A percentile compares a stretch with the other conserved stretches of the same genome.
Evolutionary conservation across 2,329 filamentous ascomycete species (phyloP).

Genomic region (Claviceps paspali): DNA sequence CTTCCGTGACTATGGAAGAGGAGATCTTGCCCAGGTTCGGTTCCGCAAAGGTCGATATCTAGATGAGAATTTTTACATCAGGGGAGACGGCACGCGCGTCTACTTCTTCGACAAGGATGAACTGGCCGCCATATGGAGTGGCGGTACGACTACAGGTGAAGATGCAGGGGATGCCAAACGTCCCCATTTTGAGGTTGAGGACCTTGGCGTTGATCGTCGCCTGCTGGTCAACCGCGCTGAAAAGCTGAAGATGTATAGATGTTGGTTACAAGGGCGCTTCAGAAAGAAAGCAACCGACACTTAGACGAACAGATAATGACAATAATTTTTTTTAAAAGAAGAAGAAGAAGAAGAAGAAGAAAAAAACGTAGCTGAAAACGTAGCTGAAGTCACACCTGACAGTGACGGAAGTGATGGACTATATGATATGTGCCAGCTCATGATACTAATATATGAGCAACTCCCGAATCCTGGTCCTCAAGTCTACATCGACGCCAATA

Average conservation of each 20-base stretch:
- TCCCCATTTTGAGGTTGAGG: conserved; percentile 50
- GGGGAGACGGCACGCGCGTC: conserved; percentile 87
- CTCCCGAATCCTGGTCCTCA: conserved; percentile 27
- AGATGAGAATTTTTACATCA: conserved; percentile 93
- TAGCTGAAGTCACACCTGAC: not conserved
- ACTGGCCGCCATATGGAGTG: conserved; percentile 63
- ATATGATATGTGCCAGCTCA: not conserved
- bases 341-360: not conserved
- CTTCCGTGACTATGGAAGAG: conserved; percentile 92
- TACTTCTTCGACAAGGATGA: conserved; percentile 94
- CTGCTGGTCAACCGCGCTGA: conserved; percentile 83
- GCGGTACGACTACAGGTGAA: conserved; percentile 16
- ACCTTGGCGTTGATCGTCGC: conserved; percentile 73
- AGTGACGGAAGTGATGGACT: no score
- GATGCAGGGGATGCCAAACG: conserved; percentile 13
- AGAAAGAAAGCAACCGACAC: conserved; percentile 43
- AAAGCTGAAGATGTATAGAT: conserved; percentile 95
- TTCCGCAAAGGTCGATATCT: conserved; percentile 93
- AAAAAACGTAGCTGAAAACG: not conserved
- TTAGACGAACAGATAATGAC: not conserved
- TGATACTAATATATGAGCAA: conserved; percentile 24
- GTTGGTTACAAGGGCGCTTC: conserved; percentile 83
- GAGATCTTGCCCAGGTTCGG: conserved; percentile 87
- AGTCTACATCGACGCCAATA: conserved; percentile 39
- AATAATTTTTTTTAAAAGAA: no score